Percentiles rank a stretch among this genome's conserved stretches.
Evolutionary conservation across 2,329 filamentous ascomycete genomes (phyloP).

Genomic region (Verticillium albo-atrum): DNA sequence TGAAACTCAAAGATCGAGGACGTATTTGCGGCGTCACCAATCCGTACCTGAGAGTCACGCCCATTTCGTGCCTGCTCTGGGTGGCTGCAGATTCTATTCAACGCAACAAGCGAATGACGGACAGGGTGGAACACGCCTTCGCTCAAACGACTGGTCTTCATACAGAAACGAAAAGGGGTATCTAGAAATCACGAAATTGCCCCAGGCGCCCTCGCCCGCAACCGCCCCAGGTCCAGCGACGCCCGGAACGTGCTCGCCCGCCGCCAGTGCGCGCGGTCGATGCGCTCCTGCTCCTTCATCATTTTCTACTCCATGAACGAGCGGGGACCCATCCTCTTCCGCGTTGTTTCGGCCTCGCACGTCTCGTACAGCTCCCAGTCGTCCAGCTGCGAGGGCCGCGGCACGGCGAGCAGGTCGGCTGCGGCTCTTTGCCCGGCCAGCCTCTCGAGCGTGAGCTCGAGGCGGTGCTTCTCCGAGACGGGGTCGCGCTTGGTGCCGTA

Average conservation of each 20-base stretch:
- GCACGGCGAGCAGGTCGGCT: conserved; percentile 31
- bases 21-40: too few relatives aligned
- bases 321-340: conserved; percentile 10
- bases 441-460: conserved; percentile 43
- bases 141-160: background rate
- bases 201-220: background rate
- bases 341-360: conserved; percentile 11
- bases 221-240: conserved; percentile 2
- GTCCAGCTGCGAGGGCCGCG: conserved; percentile 50
- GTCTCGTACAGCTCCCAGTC: conserved; percentile 50
- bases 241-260: conserved; percentile 11
- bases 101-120: too few relatives aligned
- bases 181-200: background rate
- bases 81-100: too few relatives aligned
- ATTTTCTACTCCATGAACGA: conserved; percentile 10
- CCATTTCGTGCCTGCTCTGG: too few relatives aligned
- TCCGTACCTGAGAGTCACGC: too few relatives aligned
- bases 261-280: conserved; percentile 11
- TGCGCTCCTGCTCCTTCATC: conserved; percentile 11
- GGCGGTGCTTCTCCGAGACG: conserved; percentile 33
- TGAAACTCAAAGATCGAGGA: too few relatives aligned
- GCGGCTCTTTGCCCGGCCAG: conserved; percentile 35
- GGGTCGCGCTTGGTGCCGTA: conserved; percentile 40
- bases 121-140: too few relatives aligned
- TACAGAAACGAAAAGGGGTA: background rate